Evolutionary conservation across 495 filamentous ascomycete genomes (phyloP), one percentile per base, ranked within the genome.

Genomic region (Friedmanniomyces endolithicus): DNA sequence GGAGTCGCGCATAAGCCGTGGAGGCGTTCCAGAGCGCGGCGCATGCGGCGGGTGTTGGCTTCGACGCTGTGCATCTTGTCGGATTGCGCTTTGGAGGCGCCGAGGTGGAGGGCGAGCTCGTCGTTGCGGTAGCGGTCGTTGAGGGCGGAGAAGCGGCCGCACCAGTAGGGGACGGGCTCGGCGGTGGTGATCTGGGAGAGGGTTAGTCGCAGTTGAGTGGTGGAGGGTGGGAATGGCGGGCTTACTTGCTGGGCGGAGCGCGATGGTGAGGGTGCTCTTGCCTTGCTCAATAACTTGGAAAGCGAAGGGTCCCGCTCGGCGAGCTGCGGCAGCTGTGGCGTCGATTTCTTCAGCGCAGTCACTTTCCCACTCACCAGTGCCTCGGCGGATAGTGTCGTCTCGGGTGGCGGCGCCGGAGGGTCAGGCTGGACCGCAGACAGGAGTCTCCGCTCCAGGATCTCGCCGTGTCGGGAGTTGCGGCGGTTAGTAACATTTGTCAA

Each of bases 41-140:
- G 61, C 47, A 55, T 27, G 41, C 61, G 61, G 19, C 33, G 44
- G 16, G 37, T 33, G 6, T 35, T 48, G 17, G 61, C 61, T 48
- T 50, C 61, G 6, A 57, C 52, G 14, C 40, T 46, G 50, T 60
- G 50, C 48, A 57, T 53, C 14, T 51, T 50, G 48, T 56, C 56
- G n/a, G 57, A 45, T 6, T 47, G 17, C 39, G 24, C n/a, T 34
- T 35, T 53, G 53, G 27, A 24, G 46, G 22, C 31, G 23, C n/a
- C 8, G 19, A 55, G 45, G 37, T 56, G 41, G 31, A 17, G 7
- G 23, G 31, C 29, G 24, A 60, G 44, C n/a, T 57, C 53, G 35
- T 60, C 61, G 57, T 57, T 59, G 41, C 52, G 52, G 57, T 56
- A 60, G 52, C 57, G 57, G 48, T 63, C 57, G 20, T 20, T 51